Evolutionary conservation across 148 eudicot genomes (phyloP), one percentile per base, ranked within the genome.

Genomic region (Diospyros lotus): DNA sequence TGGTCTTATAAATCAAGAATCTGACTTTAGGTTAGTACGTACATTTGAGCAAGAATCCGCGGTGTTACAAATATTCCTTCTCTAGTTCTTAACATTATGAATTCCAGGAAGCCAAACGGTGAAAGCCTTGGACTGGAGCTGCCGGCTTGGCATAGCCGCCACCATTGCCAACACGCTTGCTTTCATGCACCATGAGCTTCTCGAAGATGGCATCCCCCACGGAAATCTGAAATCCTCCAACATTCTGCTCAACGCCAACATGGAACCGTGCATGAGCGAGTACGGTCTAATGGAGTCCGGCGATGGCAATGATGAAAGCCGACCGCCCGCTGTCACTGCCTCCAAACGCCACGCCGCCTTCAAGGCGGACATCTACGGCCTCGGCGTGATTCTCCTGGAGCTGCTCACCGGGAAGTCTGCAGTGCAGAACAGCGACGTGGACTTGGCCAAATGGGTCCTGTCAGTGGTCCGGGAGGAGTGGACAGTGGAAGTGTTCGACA

Each of bases 401-500:
- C 76, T 86, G 6, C 78, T 83, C 1, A 86, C 89, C 9, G 89
- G 88, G 43, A 80, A 79, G 58, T 43, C 58, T 78, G 83, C 28
- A 28, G 28, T 67, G 5, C 75, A 78, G 60, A 83, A 60, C 63
- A 82, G 80, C 17, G 83, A 84, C 5, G 11, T 73, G 45, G 84
- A 81, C 64, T 55, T 86, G 58, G 86, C 82, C 28, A 81, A 58
- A 48, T 86, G 86, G 83, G 89, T 86, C 13, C 62, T 83, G 0
- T 74, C 89, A 0, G 86, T 81, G 74, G 77, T 86, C 39, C 67
- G 77, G 50, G 89, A 86, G 53, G 89, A 86, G 71, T 86, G 89
- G 89, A 86, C 89, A 0, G 89, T 77, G 6, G 89, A 86, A 59
- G 89, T 86, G n/a, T 86, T 86, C 17, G 89, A 86, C 46, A 81